Base-by-base conservation (phyloP, 129 eudicot species). In the Chrysanthemum makinoi region DNA sequence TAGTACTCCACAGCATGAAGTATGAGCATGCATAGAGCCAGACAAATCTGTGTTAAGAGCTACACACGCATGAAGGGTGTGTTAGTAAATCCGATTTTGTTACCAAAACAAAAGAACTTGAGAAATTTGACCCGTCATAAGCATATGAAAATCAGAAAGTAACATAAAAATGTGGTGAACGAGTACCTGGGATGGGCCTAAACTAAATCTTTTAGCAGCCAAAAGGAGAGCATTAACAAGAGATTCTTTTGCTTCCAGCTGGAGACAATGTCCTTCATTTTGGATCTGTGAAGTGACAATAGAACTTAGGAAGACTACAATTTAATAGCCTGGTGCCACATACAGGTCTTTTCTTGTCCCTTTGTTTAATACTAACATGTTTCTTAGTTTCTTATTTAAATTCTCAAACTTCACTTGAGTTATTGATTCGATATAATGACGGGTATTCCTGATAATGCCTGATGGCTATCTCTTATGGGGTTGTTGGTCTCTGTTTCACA, bases 11-110 rank as follows among this genome's bases (percentile, higher is more conserved):
- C 84, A 54, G 88, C 86, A 72, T 84, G 96, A 66, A 93, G 98
- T 76, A 89, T 65, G 68, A 93, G 96, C 46, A 91, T 84, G 33
- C 90, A 87, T 64, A 93, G 86, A 70, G 98, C 95, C 63, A 93
- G 84, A 72, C 98, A 93, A 30, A 93, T 89, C 82, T 93, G 98
- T 63, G 98, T 93, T 79, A 93, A 80, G 75, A 93, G 95, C 98
- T 93, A 89, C 60, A 65, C 17, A 55, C 39, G 59, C 54, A 64
- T 39, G 62, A 53, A 58, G 48, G 28, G 15, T 17, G 9, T 69
- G 74, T 47, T 48, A 56, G 35, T 60, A 33, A 5, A 17, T 77
- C 47, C 6, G 26, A 18, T 26, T 18, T 4, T 46, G 17, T 59
- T 54, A 48, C 65, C 39, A 70, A 66, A 66, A 46, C 19, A 51